Conservation (phyloP, 2,329 filamentous ascomycete species). For the Colletotrichum tanaceti region DNA sequence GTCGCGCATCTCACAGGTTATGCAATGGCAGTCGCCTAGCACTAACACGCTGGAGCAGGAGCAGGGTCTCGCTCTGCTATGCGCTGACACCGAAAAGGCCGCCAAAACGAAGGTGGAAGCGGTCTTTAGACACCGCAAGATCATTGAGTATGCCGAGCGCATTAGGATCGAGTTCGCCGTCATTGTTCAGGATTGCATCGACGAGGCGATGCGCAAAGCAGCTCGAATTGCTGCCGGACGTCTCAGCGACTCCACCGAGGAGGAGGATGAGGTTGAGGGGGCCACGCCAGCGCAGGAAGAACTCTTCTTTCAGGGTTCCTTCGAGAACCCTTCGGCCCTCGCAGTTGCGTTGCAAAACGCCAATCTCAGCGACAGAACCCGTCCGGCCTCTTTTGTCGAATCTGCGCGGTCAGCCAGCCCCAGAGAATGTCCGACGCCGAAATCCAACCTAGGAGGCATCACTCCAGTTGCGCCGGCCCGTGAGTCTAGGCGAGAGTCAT, state of each 20-base stretch:
- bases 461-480: conserved; percentile 68
- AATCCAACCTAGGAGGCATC: conserved; percentile 76
- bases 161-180: conserved; percentile 94
- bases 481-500: conserved; percentile 79
- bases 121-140: conserved; percentile 88
- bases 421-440: conserved; percentile 88
- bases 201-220: conserved; percentile 90
- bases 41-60: conserved; percentile 93
- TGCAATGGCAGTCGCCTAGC: conserved; percentile 96
- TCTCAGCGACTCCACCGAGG: conserved; percentile 79
- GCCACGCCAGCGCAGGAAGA: conserved; percentile 62
- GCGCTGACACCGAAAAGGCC: conserved; percentile 86
- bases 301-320: conserved; percentile 66
- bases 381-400: conserved; percentile 64
- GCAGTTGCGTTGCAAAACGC: conserved; percentile 64
- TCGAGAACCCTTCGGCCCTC: conserved; percentile 68
- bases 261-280: conserved; percentile 62
- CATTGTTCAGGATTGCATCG: conserved; percentile 94
- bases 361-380: conserved; percentile 64
- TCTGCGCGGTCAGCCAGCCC: conserved; percentile 92
- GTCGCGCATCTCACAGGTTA: conserved; percentile 90
- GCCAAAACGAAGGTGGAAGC: conserved; percentile 92
- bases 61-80: conserved; percentile 87
- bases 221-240: conserved; percentile 87
- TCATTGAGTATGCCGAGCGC: conserved; percentile 95